Base-by-base conservation (phyloP, 345 rosid species). In the Noccaea bulbosa region DNA sequence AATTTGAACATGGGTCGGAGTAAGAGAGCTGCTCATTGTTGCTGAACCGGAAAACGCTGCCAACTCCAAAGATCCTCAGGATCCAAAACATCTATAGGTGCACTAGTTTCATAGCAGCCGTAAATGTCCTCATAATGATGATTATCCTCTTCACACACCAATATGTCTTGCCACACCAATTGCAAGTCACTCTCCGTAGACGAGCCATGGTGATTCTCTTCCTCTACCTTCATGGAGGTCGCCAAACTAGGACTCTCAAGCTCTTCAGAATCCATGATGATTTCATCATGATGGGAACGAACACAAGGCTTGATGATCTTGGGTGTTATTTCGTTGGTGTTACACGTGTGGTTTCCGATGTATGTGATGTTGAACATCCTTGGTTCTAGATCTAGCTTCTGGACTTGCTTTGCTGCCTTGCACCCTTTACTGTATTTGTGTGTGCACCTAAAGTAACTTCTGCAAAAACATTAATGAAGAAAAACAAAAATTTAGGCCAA, bases 381-480 rank as follows among this genome's bases (percentile, higher is more conserved):
- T 1, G 91, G 81, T 7, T 86, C 75, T 2, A 80, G 77, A 47
- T 86, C 92, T 56, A 65, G 61, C 81, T 47, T 81, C 41, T 93
- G 98, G 32, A 93, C 98, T 64, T 93, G 98, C 62, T 88, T 90
- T 30, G 82, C 76, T n/a, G 97, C 98, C 44, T 64, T 79, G 78
- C 98, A 93, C 9, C 80, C 87, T 65, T 76, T 85, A 33, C 77
- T 92, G 48, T 78, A 56, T 83, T 93, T 93, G 71, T 83, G 84
- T 3, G 88, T 86, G 84, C 97, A 93, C 63, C 98, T 82, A 27
- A 78, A 93, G 88, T 93, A 93, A 58, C 83, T 84, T 88, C 98
- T 93, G 89, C 33, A 52, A 8, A 8, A 78, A 78, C 52, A 60
- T 30, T 5, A 48, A 49, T 33, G 15, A 9, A 53, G 0, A 2